Evolutionary conservation across 805 yeast genomes (phyloP), one percentile per base, ranked within the genome.

Genomic region (Candida xyloterini): DNA sequence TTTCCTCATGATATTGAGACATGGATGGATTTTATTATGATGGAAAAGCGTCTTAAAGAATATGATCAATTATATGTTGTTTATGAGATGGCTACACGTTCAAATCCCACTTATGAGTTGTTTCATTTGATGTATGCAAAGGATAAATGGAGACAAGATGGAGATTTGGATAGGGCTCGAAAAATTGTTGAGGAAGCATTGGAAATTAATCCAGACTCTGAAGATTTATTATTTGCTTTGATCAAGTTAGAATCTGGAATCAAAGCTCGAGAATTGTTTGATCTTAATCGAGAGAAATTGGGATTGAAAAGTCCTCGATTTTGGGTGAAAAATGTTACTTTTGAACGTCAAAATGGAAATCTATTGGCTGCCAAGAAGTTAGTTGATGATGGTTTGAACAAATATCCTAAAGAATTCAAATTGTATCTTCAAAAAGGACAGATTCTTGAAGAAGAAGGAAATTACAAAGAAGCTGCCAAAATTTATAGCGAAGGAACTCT

Each of bases 101-200:
- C 67, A 1, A 69, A 81, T 35, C 82, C 84, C 0, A 51, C 64
- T 4, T 56, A 63, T 22, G 78, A 75, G 27, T 53, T 73, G 10
- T 68, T 87, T 30, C 72, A 77, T 61, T 59, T 87, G 36, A 76
- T 81, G 78, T 86, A 76, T 53, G 84, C 95, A 0, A 81, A 82
- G 48, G 90, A 84, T 50, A 66, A 72, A 37, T 79, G 88, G 82
- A 32, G 38, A 7, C 41, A 65, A 16, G 70, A 63, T 2, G 55
- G 65, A 1, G 78, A 83, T 48, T 51, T 72, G 1, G 62, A 55
- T 1, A 72, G 66, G 3, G 84, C 95, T 0, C 64, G 80, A 37
- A 50, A 54, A 1, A 73, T 85, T 4, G 61, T 89, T 5, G 54
- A 64, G 2, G 62, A 67, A 10, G 83, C 84, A 0, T 56, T 74